A percentile compares a stretch with the other conserved stretches of the same genome.
These are phyloP conservation scores for Solanum stenotomum DNA, from an alignment of 257 asterid genomes.

Conservation along the genomic window DNA sequence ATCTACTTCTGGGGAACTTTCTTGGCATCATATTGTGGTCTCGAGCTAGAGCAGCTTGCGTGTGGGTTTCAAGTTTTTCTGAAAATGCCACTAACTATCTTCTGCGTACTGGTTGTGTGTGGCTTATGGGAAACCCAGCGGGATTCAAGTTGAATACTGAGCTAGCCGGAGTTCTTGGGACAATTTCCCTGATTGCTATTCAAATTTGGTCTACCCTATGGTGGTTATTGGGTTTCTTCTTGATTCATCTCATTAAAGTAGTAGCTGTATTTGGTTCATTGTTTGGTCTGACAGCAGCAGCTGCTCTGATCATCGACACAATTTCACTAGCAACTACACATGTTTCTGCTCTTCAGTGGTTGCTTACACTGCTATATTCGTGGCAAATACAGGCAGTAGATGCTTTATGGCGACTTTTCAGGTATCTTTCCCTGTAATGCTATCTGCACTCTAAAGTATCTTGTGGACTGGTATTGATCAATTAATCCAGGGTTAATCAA, in stretches of 20 bases:
- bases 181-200: slow-evolving; percentile 65
- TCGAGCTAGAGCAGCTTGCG: slow-evolving; percentile 43
- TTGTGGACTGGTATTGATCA: not conserved
- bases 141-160: slow-evolving; percentile 97
- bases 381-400: slow-evolving; percentile 72
- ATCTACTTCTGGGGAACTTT: slow-evolving; percentile 68
- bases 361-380: slow-evolving; percentile 66
- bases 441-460: not conserved
- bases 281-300: slow-evolving; percentile 75
- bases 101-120: slow-evolving; percentile 85
- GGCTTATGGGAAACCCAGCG: slow-evolving; percentile 99
- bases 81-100: slow-evolving; percentile 61
- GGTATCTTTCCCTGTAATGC: slow-evolving; percentile 28
- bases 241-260: slow-evolving; percentile 43
- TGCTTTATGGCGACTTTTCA: slow-evolving; percentile 96
- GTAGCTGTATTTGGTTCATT: slow-evolving; percentile 60
- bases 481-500: not conserved
- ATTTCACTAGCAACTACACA: slow-evolving; percentile 72
- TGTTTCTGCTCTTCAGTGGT: slow-evolving; percentile 57
- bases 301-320: slow-evolving; percentile 59
- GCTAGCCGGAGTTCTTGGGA: slow-evolving; percentile 94
- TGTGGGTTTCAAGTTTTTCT: slow-evolving; percentile 43
- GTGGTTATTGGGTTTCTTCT: slow-evolving; percentile 48
- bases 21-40: slow-evolving; percentile 56
- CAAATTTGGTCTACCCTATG: slow-evolving; percentile 95